Evolutionary conservation across 2,329 filamentous ascomycete genomes (phyloP).

Genomic region (Penicillium sp.): DNA sequence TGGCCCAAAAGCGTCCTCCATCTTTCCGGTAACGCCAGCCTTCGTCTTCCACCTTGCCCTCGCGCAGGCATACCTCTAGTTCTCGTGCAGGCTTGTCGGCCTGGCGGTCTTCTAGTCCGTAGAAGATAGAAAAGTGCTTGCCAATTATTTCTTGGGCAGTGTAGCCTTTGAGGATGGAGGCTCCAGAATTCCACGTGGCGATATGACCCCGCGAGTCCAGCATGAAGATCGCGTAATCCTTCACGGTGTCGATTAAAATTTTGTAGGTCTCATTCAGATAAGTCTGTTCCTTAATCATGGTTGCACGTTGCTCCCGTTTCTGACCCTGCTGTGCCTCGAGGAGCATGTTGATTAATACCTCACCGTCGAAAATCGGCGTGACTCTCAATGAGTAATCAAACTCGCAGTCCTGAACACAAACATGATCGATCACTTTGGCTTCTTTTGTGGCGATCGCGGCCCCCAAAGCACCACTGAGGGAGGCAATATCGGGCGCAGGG

Average conservation of each 20-base stretch:
- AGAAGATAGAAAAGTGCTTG: slow-evolving; percentile 59
- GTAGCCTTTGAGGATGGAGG: slow-evolving; percentile 58
- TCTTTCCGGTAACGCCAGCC: slow-evolving; percentile 61
- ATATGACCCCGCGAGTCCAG: slow-evolving; percentile 57
- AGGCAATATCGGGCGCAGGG: slow-evolving; percentile 37
- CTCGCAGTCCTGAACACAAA: slow-evolving; percentile 20
- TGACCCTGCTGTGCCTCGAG: slow-evolving; percentile 43
- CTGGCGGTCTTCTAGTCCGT: slow-evolving; percentile 52
- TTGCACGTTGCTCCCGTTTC: slow-evolving; percentile 29
- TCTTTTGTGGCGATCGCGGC: slow-evolving; percentile 37
- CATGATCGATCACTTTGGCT: slow-evolving; percentile 36
- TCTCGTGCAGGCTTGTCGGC: slow-evolving; percentile 53
- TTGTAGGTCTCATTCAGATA: slow-evolving; percentile 57
- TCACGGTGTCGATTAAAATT: slow-evolving; percentile 61
- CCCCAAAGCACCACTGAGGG: slow-evolving; percentile 38
- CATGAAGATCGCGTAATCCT: slow-evolving; percentile 64
- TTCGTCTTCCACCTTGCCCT: slow-evolving; percentile 59
- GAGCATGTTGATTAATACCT: slow-evolving; percentile 41
- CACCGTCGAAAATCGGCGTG: slow-evolving; percentile 45
- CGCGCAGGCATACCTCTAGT: slow-evolving; percentile 53
- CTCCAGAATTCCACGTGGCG: slow-evolving; percentile 59
- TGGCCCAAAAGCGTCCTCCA: slow-evolving; percentile 61
- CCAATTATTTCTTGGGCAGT: slow-evolving; percentile 56
- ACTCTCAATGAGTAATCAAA: slow-evolving; percentile 34
- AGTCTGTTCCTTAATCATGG: slow-evolving; percentile 41